Base-by-base conservation (phyloP, 192 early-diverging fungal species). In the Coemansia sp. region DNA sequence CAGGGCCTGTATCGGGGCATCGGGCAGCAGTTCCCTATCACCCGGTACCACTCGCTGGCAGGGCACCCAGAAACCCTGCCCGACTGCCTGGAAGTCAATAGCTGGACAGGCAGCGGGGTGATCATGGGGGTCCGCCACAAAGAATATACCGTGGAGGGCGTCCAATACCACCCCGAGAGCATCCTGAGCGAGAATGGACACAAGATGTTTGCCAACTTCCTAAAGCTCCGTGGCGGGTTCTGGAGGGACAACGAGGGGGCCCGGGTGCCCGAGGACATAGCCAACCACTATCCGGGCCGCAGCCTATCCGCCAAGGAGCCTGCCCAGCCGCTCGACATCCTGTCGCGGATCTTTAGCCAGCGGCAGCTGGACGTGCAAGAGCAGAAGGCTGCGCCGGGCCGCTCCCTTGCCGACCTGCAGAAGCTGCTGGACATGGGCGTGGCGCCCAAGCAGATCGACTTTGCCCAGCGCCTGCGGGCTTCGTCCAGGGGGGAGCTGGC, bases 121-220 rank as follows among this genome's bases (percentile, higher is more conserved):
- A 81, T 99, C 44, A 99, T 99, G 97, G 97, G 92, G 51, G 85
- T 96, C 15, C 84, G 97, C 53, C 97, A 99, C 81, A 88, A 82
- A 65, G 79, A 80, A 14, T 93, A 75, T 55, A 86, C 93, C 3
- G 82, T 99, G 26, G 94, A 98, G 75, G 94, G 97, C 45, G 89
- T 99, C 10, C 97, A 99, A 73, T 99, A 87, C 80, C 97, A 99
- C 66, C 97, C 97, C 0, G 97, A 99, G 78, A 91, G 90, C 77
- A 94, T 99, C 51, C 82, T 97, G 31, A 92, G 90, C 62, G 92
- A 99, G 63, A 79, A 93, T 55, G 97, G 97, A 23, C 80, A 87
- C 53, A 76, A 66, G 11, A 87, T 99, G 80, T 84, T 99, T 66
- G 78, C 71, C 51, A 98, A 98, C 80, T 99, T 99, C 67, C 74